Conservation (phyloP, 1,284 basidiomycete genomes). For the Irpex rosettiformis region DNA sequence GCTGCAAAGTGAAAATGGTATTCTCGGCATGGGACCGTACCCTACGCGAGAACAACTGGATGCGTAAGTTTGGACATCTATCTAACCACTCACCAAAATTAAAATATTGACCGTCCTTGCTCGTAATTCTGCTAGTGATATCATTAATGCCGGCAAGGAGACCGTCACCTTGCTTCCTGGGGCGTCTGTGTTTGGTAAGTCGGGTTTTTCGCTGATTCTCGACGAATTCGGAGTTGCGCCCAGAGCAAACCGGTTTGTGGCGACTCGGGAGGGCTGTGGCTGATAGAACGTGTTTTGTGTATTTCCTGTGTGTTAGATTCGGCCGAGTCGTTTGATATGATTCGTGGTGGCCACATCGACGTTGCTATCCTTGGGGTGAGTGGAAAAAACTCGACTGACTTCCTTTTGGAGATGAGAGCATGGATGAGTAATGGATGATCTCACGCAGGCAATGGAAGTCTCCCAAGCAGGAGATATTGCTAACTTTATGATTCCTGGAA, state of each 20-base stretch:
- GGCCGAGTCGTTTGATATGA: constrained; percentile 92
- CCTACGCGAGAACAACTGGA: constrained; percentile 87
- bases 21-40: constrained; percentile 94
- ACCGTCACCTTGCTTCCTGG: constrained; percentile 92
- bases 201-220: too few species aligned
- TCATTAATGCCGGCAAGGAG: constrained; percentile 96
- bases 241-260: too few species aligned
- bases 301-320: constrained; percentile 65
- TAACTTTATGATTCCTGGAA: constrained; percentile 97
- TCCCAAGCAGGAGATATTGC: constrained; percentile 92
- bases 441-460: constrained; percentile 85
- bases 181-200: constrained; percentile 82
- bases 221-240: too few species aligned
- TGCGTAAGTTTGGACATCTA: constrained; percentile 51
- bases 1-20: constrained; percentile 94
- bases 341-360: constrained; percentile 93
- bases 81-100: constrained; percentile 2
- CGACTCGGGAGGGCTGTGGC: too few species aligned
- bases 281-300: constrained; percentile 7
- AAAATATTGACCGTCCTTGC: too few species aligned
- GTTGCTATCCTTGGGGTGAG: constrained; percentile 80
- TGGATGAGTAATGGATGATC: neutral
- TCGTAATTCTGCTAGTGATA: constrained; percentile 51
- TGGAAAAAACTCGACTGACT: constrained; percentile 9
- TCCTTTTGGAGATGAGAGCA: neutral